These are phyloP conservation scores for Pezicula radicicola DNA, from an alignment of 2,329 filamentous ascomycete species.

Conservation along the genomic window DNA sequence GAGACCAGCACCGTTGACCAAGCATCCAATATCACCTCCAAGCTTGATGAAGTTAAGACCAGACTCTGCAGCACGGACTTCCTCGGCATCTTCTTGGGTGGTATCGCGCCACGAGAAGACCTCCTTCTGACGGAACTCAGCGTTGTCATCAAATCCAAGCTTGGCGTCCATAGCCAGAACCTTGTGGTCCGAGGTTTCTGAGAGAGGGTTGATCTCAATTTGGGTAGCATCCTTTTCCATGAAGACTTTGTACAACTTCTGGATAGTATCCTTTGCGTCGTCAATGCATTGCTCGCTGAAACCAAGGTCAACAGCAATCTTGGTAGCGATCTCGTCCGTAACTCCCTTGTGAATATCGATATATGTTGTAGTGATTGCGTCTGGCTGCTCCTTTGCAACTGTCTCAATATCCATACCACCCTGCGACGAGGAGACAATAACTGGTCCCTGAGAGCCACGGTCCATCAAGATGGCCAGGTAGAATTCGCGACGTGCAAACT, in stretches of 20 bases:
- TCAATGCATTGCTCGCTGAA: conserved; percentile 98
- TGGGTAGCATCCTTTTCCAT: conserved; percentile 97
- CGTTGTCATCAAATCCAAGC: conserved; percentile 98
- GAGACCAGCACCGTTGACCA: conserved; percentile 97
- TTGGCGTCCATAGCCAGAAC: conserved; percentile 99
- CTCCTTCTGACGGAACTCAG: conserved; percentile 96
- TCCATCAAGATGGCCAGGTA: conserved; percentile 99
- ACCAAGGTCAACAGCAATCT: conserved; percentile 86
- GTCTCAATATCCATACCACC: conserved; percentile 99
- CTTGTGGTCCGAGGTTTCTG: conserved; percentile 96
- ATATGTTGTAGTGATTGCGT: conserved; percentile 90
- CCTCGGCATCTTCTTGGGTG: conserved; percentile 93
- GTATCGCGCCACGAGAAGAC: conserved; percentile 91
- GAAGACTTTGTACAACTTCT: conserved; percentile 99
- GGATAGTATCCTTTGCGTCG: conserved; percentile 91
- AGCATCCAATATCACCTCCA: conserved; percentile 97
- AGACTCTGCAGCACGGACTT: conserved; percentile 92
- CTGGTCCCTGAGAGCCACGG: conserved; percentile 82
- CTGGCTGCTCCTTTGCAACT: conserved; percentile 95
- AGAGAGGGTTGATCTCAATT: conserved; percentile 99
- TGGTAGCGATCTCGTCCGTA: conserved; percentile 89
- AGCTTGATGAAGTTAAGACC: conserved; percentile 99
- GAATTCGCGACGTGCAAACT: conserved; percentile 98
- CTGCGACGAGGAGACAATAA: conserved; percentile 97
- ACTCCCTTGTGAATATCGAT: conserved; percentile 94